Conservation (phyloP, 371 early-diverging fungal species). For the Fennellomyces sp. region DNA sequence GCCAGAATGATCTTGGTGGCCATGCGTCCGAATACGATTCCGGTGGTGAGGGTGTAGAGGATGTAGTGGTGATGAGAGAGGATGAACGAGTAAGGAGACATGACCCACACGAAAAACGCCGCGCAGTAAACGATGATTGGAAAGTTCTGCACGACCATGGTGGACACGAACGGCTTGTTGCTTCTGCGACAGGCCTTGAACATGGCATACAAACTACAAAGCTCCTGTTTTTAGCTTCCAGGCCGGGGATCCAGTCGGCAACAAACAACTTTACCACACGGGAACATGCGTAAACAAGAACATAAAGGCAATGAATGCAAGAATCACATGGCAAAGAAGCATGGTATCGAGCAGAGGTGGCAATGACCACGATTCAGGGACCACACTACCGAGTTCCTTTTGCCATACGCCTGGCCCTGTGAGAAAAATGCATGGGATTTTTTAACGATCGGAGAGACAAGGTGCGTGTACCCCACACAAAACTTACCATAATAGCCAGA, state of each 20-base stretch:
- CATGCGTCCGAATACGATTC: conserved; percentile 87
- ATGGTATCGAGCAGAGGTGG: conserved; percentile 38
- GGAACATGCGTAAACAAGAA: conserved; percentile 73
- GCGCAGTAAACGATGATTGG: conserved; percentile 65
- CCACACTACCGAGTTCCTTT: conserved; percentile 16
- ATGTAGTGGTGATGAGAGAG: conserved; percentile 67
- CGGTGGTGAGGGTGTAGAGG: conserved; percentile 73
- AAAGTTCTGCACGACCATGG: conserved; percentile 65
- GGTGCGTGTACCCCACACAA: too few relatives aligned
- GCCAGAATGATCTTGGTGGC: conserved; percentile 89
- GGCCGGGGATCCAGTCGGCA: neutral
- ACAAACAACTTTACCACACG: conserved; percentile 57
- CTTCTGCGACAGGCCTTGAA: conserved; percentile 72
- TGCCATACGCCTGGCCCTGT: conserved; percentile 39
- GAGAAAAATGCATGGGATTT: too few relatives aligned
- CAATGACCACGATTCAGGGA: conserved; percentile 26
- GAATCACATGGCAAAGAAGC: conserved; percentile 52
- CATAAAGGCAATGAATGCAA: conserved; percentile 60
- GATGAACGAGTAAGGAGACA: conserved; percentile 69
- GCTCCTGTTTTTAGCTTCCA: neutral
- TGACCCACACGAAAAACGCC: conserved; percentile 70
- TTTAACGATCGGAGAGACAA: too few relatives aligned
- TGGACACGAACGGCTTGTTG: conserved; percentile 55
- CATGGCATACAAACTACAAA: conserved; percentile 53
- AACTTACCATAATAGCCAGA: conserved; percentile 65